phyloP scores from a whole-genome alignment of 2,329 filamentous ascomycete genomes.

The Stachybotrys echinatus region DNA sequence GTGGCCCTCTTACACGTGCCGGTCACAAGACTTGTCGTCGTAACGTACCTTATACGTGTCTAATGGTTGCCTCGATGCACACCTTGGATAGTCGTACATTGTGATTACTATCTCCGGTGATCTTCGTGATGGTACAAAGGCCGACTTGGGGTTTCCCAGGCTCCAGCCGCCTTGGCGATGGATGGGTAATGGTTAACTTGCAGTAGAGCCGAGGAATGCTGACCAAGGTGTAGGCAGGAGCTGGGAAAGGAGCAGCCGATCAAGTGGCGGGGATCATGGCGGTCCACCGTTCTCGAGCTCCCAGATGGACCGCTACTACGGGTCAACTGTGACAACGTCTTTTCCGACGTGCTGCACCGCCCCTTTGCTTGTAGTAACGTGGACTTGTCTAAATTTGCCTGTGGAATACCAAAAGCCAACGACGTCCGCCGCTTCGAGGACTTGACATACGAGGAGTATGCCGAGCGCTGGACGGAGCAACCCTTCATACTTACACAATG shows the following conservation, averaged over 20 bases:
- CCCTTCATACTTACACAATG: slow-evolving; percentile 85
- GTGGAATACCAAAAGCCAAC: slow-evolving; percentile 68
- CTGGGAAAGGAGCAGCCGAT: slow-evolving; percentile 24
- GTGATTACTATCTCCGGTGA: too few species aligned
- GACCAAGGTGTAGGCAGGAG: slow-evolving; percentile 16
- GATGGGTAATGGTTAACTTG: too few species aligned
- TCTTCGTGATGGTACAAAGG: too few species aligned
- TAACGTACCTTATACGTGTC: too few species aligned
- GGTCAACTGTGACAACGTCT: slow-evolving; percentile 72
- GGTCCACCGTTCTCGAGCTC: slow-evolving; percentile 66
- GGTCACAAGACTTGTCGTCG: too few species aligned
- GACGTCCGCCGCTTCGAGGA: slow-evolving; percentile 65
- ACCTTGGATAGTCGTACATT: too few species aligned
- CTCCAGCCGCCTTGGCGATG: too few species aligned
- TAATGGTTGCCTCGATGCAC: too few species aligned
- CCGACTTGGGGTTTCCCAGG: too few species aligned
- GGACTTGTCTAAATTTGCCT: slow-evolving; percentile 58
- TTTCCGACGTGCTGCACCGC: slow-evolving; percentile 83
- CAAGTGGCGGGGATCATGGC: slow-evolving; percentile 79
- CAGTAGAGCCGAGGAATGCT: slow-evolving; percentile 4
- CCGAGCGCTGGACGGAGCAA: slow-evolving; percentile 66
- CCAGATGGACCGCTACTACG: slow-evolving; percentile 41
- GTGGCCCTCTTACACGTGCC: too few species aligned
- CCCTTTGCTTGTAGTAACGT: slow-evolving; percentile 87
- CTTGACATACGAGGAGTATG: slow-evolving; percentile 69